These are phyloP conservation scores for Ogataea trehalophila DNA, from an alignment of 805 yeast genomes.

Conservation along the genomic window DNA sequence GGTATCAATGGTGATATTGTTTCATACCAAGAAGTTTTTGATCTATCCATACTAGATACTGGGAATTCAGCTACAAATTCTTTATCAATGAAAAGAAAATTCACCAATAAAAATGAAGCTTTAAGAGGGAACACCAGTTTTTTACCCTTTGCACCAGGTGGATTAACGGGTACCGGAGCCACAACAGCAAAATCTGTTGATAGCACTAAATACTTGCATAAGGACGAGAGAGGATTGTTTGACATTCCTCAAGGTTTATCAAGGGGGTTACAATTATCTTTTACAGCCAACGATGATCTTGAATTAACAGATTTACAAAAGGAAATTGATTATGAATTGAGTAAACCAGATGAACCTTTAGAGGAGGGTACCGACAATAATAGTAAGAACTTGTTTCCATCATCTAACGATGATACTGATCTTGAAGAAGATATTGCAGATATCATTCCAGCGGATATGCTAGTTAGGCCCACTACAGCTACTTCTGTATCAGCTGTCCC, in stretches of 20 bases:
- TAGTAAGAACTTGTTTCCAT: too few relatives aligned
- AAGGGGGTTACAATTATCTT: constrained; percentile 52
- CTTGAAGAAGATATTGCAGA: constrained; percentile 24
- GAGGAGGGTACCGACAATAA: constrained; percentile 2
- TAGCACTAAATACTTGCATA: constrained; percentile 44
- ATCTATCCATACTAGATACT: constrained; percentile 34
- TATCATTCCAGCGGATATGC: constrained; percentile 24
- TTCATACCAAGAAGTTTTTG: constrained; percentile 59
- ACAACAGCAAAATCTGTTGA: constrained; percentile 21
- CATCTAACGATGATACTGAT: constrained; percentile 6
- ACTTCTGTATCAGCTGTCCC: constrained; percentile 5
- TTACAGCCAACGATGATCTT: constrained; percentile 6
- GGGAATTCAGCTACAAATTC: constrained; percentile 62
- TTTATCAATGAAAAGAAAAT: constrained; percentile 64
- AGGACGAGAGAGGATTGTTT: constrained; percentile 70
- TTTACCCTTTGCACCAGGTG: constrained; percentile 94
- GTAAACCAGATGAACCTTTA: constrained; percentile 5
- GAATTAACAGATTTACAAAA: constrained; percentile 5
- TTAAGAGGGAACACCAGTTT: constrained; percentile 67
- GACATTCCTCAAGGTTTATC: constrained; percentile 79
- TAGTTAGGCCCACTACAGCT: constrained; percentile 22
- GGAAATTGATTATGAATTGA: constrained; percentile 7
- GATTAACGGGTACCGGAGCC: constrained; percentile 30
- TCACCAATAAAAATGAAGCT: constrained; percentile 55
- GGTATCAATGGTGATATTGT: constrained; percentile 74